Base-by-base conservation (phyloP, 306 rosid genomes). In the Begonia fuchsioides region DNA sequence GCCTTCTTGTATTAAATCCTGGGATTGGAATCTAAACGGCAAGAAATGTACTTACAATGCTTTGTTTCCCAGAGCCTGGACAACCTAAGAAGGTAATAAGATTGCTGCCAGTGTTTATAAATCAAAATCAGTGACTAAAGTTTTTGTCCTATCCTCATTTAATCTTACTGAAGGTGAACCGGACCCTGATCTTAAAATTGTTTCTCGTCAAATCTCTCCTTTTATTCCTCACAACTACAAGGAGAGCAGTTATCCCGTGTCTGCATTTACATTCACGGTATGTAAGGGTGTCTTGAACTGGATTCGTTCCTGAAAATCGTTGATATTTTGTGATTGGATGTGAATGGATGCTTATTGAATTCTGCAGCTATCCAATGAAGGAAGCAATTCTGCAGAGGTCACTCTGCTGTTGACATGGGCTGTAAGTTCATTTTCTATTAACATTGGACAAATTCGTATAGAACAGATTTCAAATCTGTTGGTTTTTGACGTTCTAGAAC, bases 1-100 rank as follows among this genome's bases (percentile, higher is more conserved):
- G 50, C 64, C 17, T 9, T 72, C 90, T 3, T 88, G 95, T 62
- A 74, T 83, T 61, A 83, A 76, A 68, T 72, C 87, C 49, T 88
- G 97, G 97, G 95, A 83, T 77, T 88, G 97, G 97, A 78, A 88
- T 76, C 59, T 88, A 62, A 78, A 56, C 38, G 93, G 95, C 55
- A 54, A 72, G 26, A 74, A 51, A 18, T 83, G 93, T 64, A 76
- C 83, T 2, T 81, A 83, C 68, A 90, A 88, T 74, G 97, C 97
- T 55, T 62, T 88, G 59, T 88, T 60, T 62, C 97, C 97, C 66
- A 81, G 95, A 69, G 73, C 97, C 43, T 88, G 97, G 97, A 83
- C 97, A 47, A 60, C 78, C 50, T 79, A 83, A n/a, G 82, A 83
- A 51, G 97, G 97, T 88, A 76, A n/a, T n/a, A 26, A 26, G 35